Conservation (phyloP, 306 rosid species). For the Potentilla sterilis region DNA sequence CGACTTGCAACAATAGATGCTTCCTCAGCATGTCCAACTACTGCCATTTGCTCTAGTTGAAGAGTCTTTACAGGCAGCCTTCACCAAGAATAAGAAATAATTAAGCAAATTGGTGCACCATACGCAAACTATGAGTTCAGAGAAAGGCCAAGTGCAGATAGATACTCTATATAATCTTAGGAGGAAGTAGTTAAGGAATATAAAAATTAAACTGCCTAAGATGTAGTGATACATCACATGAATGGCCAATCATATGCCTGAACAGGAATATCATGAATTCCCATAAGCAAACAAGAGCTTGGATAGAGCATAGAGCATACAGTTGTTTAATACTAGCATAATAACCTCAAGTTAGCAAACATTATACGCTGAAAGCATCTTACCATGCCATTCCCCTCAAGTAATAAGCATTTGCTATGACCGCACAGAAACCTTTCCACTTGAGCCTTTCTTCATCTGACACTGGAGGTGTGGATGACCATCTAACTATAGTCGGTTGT, state of each 20-base stretch:
- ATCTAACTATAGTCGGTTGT: conserved; percentile 88
- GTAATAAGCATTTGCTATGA: conserved; percentile 90
- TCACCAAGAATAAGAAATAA: conserved; percentile 26
- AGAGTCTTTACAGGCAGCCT: conserved; percentile 98
- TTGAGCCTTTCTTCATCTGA: conserved; percentile 85
- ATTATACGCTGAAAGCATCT: conserved; percentile 24
- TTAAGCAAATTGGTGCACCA: neutral
- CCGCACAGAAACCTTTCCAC: conserved; percentile 98
- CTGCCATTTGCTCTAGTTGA: conserved; percentile 94
- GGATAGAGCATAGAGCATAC: neutral
- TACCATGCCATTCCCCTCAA: conserved; percentile 99
- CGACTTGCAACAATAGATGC: conserved; percentile 93
- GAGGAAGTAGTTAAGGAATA: neutral
- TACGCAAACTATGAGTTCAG: neutral
- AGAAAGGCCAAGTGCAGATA: neutral
- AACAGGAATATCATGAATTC: neutral
- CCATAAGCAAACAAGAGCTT: neutral
- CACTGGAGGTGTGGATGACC: conserved; percentile 91
- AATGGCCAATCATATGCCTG: neutral
- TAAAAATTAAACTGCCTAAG: neutral
- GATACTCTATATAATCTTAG: neutral
- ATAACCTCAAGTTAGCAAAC: conserved; percentile 7
- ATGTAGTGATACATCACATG: neutral
- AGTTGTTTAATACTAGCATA: neutral
- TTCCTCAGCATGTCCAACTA: conserved; percentile 79